Conservation (phyloP, 805 yeast species). For the Schizosaccharomyces octosporus region DNA sequence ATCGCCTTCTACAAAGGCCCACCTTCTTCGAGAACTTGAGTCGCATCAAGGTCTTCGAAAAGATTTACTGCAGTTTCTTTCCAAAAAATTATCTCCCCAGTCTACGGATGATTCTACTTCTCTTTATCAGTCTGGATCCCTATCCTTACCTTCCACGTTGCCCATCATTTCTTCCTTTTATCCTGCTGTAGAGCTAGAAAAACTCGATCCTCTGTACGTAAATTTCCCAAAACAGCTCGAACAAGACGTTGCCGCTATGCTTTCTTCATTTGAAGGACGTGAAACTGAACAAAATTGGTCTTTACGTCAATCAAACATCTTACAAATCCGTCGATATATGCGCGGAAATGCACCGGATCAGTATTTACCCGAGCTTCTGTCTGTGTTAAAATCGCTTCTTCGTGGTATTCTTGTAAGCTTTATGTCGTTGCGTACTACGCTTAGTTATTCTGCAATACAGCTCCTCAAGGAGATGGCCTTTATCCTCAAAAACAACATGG, state of each 20-base stretch:
- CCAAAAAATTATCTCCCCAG: not conserved
- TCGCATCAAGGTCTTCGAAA: not conserved
- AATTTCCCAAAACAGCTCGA: not conserved
- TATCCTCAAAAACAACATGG: conserved; percentile 10
- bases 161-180: not conserved
- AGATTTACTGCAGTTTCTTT: not conserved
- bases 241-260: conserved; percentile 7
- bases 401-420: conserved; percentile 45
- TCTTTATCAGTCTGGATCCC: no score
- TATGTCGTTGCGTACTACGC: conserved; percentile 58
- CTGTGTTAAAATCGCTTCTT: conserved; percentile 20
- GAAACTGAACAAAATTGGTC: conserved; percentile 85
- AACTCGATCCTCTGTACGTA: not conserved
- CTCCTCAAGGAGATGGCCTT: conserved; percentile 35
- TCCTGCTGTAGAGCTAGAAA: not conserved
- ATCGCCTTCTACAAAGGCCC: not conserved
- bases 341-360: conserved; percentile 28
- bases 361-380: conserved; percentile 14
- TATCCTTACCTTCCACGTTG: not conserved
- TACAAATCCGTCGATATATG: conserved; percentile 31
- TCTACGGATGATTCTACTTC: not conserved
- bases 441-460: conserved; percentile 53
- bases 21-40: not conserved
- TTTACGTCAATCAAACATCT: conserved; percentile 35
- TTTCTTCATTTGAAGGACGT: conserved; percentile 29